Conservation (phyloP, 2,329 filamentous ascomycete genomes). For the Colletotrichum caudatum region DNA sequence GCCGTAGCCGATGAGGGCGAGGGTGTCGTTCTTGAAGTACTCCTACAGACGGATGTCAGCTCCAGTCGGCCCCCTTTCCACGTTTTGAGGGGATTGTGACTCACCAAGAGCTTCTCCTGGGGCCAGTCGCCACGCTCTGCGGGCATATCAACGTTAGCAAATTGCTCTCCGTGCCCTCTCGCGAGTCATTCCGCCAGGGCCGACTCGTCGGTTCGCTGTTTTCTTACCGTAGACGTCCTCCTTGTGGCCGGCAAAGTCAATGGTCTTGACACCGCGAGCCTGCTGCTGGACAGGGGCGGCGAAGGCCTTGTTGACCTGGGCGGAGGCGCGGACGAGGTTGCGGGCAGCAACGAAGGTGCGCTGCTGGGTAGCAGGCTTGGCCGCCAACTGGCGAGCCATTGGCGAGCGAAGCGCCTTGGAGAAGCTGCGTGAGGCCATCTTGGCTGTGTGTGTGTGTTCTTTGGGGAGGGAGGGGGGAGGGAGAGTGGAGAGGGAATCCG, state of each 20-base stretch:
- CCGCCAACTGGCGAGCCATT: slow-evolving; percentile 72
- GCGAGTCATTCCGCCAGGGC: slow-evolving; percentile 31
- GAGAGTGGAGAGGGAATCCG: slow-evolving; percentile 46
- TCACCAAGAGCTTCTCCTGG: slow-evolving; percentile 94
- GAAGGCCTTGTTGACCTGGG: slow-evolving; percentile 54
- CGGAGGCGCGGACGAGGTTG: slow-evolving; percentile 66
- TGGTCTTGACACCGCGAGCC: slow-evolving; percentile 93
- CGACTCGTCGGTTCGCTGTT: slow-evolving; percentile 6
- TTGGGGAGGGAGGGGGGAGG: slow-evolving; percentile 51
- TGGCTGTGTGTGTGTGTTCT: slow-evolving; percentile 54
- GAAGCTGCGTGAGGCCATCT: slow-evolving; percentile 84
- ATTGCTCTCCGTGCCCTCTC: slow-evolving; percentile 15
- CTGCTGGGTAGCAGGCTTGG: slow-evolving; percentile 68
- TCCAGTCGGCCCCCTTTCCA: slow-evolving; percentile 14
- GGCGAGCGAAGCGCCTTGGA: slow-evolving; percentile 74
- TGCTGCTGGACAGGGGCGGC: slow-evolving; percentile 70
- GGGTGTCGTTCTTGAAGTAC: slow-evolving; percentile 99
- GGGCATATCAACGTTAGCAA: slow-evolving; percentile 43
- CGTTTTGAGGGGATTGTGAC: slow-evolving; percentile 52
- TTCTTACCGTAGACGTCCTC: slow-evolving; percentile 90
- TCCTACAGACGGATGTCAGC: slow-evolving; percentile 67
- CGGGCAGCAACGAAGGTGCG: slow-evolving; percentile 73
- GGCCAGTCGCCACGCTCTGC: slow-evolving; percentile 98
- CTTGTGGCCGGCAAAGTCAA: slow-evolving; percentile 96
- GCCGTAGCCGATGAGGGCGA: slow-evolving; percentile 98